A percentile compares a stretch with the other conserved stretches of the same genome.
Evolutionary conservation across 345 rosid genomes (phyloP).

Genomic region (Punica granatum): DNA sequence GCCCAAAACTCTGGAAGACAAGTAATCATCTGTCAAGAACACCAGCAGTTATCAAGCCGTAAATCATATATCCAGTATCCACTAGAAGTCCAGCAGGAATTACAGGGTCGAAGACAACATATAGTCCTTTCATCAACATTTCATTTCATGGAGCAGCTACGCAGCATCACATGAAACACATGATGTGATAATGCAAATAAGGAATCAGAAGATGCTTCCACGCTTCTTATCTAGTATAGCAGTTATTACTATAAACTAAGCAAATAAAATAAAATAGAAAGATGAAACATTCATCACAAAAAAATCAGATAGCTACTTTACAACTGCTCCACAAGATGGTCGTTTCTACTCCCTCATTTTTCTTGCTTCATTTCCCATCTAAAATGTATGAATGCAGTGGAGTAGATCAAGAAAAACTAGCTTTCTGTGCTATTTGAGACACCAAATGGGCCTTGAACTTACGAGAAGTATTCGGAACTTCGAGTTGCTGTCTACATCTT

Average conservation of each 20-base stretch:
- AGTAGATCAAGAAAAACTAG: neutral
- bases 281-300: neutral
- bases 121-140: neutral
- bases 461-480: conserved; percentile 93
- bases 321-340: neutral
- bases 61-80: conserved; percentile 23
- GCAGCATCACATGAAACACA: neutral
- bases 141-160: neutral
- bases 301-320: neutral
- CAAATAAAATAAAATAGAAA: neutral
- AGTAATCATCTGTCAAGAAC: conserved; percentile 94
- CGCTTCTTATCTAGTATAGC: too few species aligned
- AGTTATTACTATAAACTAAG: too few species aligned
- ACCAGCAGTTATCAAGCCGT: conserved; percentile 57
- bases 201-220: neutral
- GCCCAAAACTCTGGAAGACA: conserved; percentile 99
- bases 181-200: neutral
- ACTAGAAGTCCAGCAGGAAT: conserved; percentile 17
- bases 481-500: conserved; percentile 41
- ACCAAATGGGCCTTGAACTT: conserved; percentile 20
- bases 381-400: neutral
- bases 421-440: neutral
- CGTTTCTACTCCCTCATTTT: neutral
- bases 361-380: neutral
- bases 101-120: conserved; percentile 1